Base-by-base conservation (phyloP, 495 filamentous ascomycete species). In the Platismatia glauca region DNA sequence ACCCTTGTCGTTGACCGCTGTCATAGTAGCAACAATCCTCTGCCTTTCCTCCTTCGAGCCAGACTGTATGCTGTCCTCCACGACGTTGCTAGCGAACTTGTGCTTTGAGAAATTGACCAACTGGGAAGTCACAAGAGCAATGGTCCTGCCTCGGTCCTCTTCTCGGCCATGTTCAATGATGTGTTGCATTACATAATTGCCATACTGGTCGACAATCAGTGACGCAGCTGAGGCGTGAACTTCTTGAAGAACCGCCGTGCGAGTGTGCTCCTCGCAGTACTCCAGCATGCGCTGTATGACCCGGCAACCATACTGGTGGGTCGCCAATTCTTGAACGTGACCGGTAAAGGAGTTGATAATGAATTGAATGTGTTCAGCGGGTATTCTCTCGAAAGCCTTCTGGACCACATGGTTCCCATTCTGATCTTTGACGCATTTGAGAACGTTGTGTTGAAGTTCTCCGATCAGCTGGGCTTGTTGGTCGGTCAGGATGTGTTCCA, bases 381-480 rank as follows among this genome's bases (percentile, higher is more conserved):
- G 89, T 7, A 96, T 87, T 55, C 90, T 79, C 70, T 96, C 90
- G 66, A 98, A 93, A 41, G 90, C 88, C 73, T 96, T 96, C 70
- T 97, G 95, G 52, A 98, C 86, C 41, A 98, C 94, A 66, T 97
- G 95, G 72, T 98, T 98, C 41, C 94, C 94, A 63, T 98, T 94
- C 70, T 91, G 88, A 65, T 96, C 89, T 60, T 87, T 89, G 57
- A 96, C 86, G 64, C 92, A 90, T 62, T 83, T 82, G 38, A 95
- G 68, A 18, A 98, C 84, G 64, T 91, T 78, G n/a, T 79, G 72
- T 67, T 91, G 85, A 6, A 98, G 79, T 72, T 97, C 94, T 67
- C 85, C 85, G 12, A 96, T 87, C 67, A 98, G 80, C 31, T 81
- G 79, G 8, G 84, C 86, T 83, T 97, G 92, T 71, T 97, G 91